Conservation (phyloP, 2,329 filamentous ascomycete genomes). For the Lasiodiplodia theobromae region DNA sequence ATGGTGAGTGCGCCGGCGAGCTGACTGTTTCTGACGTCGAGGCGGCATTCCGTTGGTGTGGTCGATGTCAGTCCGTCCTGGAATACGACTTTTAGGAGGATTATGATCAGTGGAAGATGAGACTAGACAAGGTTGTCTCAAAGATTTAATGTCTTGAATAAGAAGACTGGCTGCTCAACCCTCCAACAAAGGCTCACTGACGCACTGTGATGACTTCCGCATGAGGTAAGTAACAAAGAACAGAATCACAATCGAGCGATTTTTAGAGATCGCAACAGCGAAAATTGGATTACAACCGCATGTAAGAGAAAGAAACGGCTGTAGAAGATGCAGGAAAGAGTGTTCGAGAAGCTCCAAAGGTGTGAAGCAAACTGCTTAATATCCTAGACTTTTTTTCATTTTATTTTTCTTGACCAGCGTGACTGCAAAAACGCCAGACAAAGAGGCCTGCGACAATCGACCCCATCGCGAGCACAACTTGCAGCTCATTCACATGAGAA, state of each 20-base stretch:
- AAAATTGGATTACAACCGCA: neutral
- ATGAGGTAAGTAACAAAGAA: neutral
- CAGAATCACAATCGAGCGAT: neutral
- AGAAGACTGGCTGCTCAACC: neutral
- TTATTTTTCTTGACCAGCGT: neutral
- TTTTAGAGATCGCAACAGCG: neutral
- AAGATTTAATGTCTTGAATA: neutral
- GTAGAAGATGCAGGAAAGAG: neutral
- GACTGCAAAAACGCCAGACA: neutral
- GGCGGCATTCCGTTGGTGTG: neutral
- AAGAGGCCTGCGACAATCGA: neutral
- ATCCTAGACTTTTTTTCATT: neutral
- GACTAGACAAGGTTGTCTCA: neutral
- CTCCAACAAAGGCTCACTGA: neutral
- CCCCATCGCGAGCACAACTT: neutral
- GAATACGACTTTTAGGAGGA: neutral
- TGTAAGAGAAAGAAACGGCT: neutral
- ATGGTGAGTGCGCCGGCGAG: neutral
- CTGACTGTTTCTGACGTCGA: neutral
- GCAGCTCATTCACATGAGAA: conserved; percentile 47
- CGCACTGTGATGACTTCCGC: neutral
- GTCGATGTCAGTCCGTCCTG: neutral
- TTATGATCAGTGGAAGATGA: neutral
- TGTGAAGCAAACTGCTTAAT: neutral
- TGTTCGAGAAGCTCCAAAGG: neutral